phyloP scores from a whole-genome alignment of 2,329 filamentous ascomycete genomes.

The Fusarium luffae region DNA sequence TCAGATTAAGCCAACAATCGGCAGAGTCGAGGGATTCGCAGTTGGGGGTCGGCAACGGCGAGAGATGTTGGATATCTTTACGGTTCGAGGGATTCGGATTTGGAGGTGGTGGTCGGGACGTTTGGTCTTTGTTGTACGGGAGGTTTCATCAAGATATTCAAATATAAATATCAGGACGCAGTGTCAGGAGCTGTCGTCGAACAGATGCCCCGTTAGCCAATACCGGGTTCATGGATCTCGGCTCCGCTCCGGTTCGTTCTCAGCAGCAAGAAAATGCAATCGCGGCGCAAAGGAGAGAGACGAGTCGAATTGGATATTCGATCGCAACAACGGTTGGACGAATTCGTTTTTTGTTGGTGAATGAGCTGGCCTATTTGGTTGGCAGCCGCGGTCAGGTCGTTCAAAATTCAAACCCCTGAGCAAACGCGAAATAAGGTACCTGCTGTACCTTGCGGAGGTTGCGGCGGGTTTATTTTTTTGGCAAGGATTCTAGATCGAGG shows the following conservation, averaged over 20 bases:
- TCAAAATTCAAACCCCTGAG: slow-evolving; percentile 46
- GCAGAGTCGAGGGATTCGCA: slow-evolving; percentile 33
- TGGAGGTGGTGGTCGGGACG: slow-evolving; percentile 11
- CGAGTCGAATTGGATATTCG: slow-evolving; percentile 3
- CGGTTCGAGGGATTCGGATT: slow-evolving; percentile 19
- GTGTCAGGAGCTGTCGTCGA: slow-evolving; percentile 38
- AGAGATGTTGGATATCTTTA: slow-evolving; percentile 12
- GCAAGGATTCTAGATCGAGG: slow-evolving; percentile 47
- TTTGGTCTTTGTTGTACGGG: slow-evolving; percentile 26
- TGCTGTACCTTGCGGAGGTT: slow-evolving; percentile 12
- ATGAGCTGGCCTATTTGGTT: slow-evolving; percentile 32
- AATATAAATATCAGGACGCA: slow-evolving; percentile 36
- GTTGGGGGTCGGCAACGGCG: slow-evolving; percentile 37
- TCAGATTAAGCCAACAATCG: slow-evolving; percentile 28
- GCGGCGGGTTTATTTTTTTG: slow-evolving; percentile 30
- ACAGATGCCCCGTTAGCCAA: slow-evolving; percentile 42
- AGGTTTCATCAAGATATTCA: slow-evolving; percentile 47
- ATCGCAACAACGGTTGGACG: slow-evolving; percentile 5
- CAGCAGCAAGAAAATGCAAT: slow-evolving; percentile 8
- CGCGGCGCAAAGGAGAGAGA: slow-evolving; percentile 7
- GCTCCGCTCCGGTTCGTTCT: slow-evolving; percentile 10
- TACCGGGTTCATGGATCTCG: slow-evolving; percentile 44
- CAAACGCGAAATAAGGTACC: slow-evolving; percentile 44
- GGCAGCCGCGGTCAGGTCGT: slow-evolving; percentile 18
- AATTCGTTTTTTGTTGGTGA: slow-evolving; percentile 29